phyloP scores from a whole-genome alignment of 306 rosid species.

The Gastrolobium villosum region DNA sequence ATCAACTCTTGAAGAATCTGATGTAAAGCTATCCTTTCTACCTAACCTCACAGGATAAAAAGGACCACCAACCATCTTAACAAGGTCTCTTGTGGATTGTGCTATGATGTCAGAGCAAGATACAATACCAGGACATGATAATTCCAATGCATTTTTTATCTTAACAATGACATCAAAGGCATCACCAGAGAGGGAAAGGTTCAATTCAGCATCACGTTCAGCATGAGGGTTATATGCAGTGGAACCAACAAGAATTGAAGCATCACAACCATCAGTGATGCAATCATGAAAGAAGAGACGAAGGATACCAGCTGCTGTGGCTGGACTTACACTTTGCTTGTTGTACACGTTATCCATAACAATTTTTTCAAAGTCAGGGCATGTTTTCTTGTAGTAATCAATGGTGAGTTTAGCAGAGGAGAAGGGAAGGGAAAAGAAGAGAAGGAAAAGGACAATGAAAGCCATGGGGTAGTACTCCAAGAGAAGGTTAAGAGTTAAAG shows the following conservation, averaged over 20 bases:
- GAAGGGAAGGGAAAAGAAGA: conserved; percentile 51
- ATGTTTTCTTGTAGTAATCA: conserved; percentile 58
- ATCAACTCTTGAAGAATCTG: background rate
- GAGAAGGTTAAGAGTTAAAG: conserved; percentile 38
- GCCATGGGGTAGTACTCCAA: conserved; percentile 47
- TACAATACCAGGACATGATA: conserved; percentile 60
- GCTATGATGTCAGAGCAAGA: conserved; percentile 67
- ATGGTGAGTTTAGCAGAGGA: conserved; percentile 46
- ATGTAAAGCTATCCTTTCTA: conserved; percentile 55
- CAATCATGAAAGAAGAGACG: conserved; percentile 76
- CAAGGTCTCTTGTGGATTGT: conserved; percentile 55
- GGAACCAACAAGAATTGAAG: conserved; percentile 60
- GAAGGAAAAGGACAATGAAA: conserved; percentile 46
- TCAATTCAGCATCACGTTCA: conserved; percentile 60
- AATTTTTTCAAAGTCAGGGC: conserved; percentile 58
- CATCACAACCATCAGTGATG: conserved; percentile 68
- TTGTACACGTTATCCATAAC: conserved; percentile 45
- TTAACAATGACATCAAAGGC: conserved; percentile 60
- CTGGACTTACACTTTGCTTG: conserved; percentile 51
- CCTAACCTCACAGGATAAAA: conserved; percentile 51
- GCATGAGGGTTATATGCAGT: conserved; percentile 56
- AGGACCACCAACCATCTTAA: conserved; percentile 70
- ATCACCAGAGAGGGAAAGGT: conserved; percentile 61
- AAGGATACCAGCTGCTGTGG: conserved; percentile 62
- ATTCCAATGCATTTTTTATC: conserved; percentile 59